These are phyloP conservation scores for Chalciporus sphaerocephalus DNA, from an alignment of 768 basidiomycete species.

Conservation along the genomic window DNA sequence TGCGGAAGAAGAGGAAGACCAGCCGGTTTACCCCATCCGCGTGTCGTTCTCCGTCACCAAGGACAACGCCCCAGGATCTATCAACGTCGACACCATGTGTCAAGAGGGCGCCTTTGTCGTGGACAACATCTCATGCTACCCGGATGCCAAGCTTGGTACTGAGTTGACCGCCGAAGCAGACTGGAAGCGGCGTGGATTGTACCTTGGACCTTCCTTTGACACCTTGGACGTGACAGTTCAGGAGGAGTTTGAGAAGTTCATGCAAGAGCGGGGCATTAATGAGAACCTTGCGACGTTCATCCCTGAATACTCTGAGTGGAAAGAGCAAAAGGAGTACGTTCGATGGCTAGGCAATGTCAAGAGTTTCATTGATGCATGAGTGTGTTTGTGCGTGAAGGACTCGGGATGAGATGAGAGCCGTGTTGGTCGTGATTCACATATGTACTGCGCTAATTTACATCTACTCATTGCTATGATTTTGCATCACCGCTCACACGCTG, in stretches of 20 bases:
- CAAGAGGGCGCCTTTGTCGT: constrained; percentile 81
- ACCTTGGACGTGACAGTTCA: constrained; percentile 85
- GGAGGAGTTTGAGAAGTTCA: constrained; percentile 85
- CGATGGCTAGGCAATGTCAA: constrained; percentile 83
- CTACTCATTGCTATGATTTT: constrained; percentile 10
- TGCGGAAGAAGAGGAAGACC: constrained; percentile 24
- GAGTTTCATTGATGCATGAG: constrained; percentile 67
- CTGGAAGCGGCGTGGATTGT: constrained; percentile 88
- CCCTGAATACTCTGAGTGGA: constrained; percentile 80
- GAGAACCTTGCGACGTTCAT: constrained; percentile 81
- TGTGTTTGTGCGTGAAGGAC: not conserved
- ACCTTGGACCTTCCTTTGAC: constrained; percentile 93
- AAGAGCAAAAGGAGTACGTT: constrained; percentile 98
- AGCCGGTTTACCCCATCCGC: constrained; percentile 63
- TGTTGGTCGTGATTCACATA: not conserved
- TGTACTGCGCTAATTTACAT: constrained; percentile 7
- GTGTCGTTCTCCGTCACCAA: constrained; percentile 83
- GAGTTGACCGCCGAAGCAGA: constrained; percentile 85
- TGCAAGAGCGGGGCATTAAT: constrained; percentile 87
- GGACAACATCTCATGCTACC: constrained; percentile 87
- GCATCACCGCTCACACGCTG: constrained; percentile 22
- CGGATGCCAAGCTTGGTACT: constrained; percentile 63
- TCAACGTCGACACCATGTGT: constrained; percentile 74
- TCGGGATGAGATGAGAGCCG: constrained; percentile 1
- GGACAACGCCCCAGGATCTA: constrained; percentile 53